Evolutionary conservation across 805 yeast species (phyloP).

Genomic region (Candida silvicultrix): DNA sequence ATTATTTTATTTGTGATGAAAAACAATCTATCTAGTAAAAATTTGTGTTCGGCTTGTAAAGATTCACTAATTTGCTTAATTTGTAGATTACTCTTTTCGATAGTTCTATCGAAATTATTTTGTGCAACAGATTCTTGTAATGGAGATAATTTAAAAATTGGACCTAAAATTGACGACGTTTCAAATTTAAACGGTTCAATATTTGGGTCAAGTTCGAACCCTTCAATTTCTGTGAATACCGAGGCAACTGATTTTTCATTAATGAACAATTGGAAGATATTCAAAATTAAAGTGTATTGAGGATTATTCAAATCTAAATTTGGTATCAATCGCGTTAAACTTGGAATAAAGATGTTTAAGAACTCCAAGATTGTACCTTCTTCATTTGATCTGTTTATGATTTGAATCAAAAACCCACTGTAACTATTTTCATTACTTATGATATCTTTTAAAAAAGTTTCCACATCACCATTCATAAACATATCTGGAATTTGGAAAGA

Average conservation of each 20-base stretch:
- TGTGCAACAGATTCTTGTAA: constrained; percentile 44
- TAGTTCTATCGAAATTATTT: constrained; percentile 35
- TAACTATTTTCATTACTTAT: constrained; percentile 22
- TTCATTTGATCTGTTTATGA: constrained; percentile 52
- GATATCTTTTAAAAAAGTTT: constrained; percentile 23
- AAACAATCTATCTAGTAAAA: constrained; percentile 57
- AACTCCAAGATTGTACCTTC: constrained; percentile 63
- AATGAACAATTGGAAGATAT: constrained; percentile 52
- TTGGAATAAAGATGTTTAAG: constrained; percentile 39
- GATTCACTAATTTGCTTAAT: constrained; percentile 48
- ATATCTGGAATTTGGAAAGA: constrained; percentile 62
- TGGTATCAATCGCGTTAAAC: constrained; percentile 29
- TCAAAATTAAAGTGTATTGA: constrained; percentile 45
- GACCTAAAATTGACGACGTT: constrained; percentile 63
- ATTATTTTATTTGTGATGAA: constrained; percentile 66
- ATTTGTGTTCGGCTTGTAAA: constrained; percentile 56
- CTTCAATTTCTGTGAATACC: constrained; percentile 48
- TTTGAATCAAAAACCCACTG: constrained; percentile 46
- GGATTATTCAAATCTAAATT: constrained; percentile 41
- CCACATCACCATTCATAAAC: constrained; percentile 25
- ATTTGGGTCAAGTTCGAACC: constrained; percentile 41
- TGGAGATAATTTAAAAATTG: constrained; percentile 72
- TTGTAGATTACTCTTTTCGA: constrained; percentile 33
- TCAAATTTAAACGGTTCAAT: constrained; percentile 49
- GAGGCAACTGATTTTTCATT: constrained; percentile 57